Base-by-base conservation (phyloP, 495 filamentous ascomycete species). In the Podospora sp. region DNA sequence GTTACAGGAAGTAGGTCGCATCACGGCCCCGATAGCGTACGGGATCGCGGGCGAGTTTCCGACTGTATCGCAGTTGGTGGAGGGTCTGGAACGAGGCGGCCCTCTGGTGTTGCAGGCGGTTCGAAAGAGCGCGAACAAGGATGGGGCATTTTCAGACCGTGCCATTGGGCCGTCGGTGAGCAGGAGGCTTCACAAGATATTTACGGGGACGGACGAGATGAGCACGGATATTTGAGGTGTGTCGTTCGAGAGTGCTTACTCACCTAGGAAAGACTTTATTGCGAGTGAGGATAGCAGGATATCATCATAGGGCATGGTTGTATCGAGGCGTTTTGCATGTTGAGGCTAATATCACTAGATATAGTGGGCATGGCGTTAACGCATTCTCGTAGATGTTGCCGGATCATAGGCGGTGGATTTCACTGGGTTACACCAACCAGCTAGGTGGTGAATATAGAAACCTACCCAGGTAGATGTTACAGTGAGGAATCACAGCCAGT, bases 1-100 rank as follows among this genome's bases (percentile, higher is more conserved):
- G 91, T 80, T 96, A 52, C 89, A 93, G 76, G 89, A 93, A 77
- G 84, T 94, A 24, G 80, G 84, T 27, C 87, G 91, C 21, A 82
- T 96, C 16, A 94, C 92, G 7, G 84, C 87, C 0, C 83, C 89
- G 1, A 85, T 92, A 70, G 92, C 92, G 0, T 88, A 89, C 69
- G 91, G 91, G 16, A 88, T 95, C 64, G 83, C 81, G 0, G 76
- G 76, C 8, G 80, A 87, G 72, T 92, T 91, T 75, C 83, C 81
- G 1, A 86, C 81, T 49, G 85, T 90, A 0, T 67, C 77, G 20
- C 73, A 82, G 51, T 76, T 96, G 22, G 80, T 90, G 2, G 72
- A 74, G 7, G 90, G 78, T 0, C 85, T 94, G 69, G 81, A 84
- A 69, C 73, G 74, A 20, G 73, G 85, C 50, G 92, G 92, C 0